Base-by-base conservation (phyloP, 2,329 filamentous ascomycete genomes). In the Talaromyces sp. region DNA sequence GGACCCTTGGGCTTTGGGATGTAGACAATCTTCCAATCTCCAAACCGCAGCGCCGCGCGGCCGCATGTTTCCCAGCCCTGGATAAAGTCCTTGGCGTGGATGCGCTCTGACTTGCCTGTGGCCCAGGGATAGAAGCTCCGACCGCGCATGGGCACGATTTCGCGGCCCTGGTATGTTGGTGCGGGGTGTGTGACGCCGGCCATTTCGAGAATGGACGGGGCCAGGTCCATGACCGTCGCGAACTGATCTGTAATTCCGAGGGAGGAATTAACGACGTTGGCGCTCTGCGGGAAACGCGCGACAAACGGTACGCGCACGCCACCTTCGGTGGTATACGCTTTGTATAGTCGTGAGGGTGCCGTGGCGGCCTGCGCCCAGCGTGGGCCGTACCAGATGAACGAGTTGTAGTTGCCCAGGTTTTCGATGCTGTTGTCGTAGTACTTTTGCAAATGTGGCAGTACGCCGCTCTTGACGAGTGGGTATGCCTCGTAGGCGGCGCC, bases 371-470 rank as follows among this genome's bases (percentile, higher is more conserved):
- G 78, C 0, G 83, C 83, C 82, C 84, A 85, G 15, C 79, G 79
- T 3, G 81, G 81, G 1, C 84, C 84, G 64, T 86, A 86, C 84
- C 84, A 87, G 62, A 85, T 81, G 68, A 84, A 87, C 2, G 80
- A 83, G 68, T 85, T 75, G 55, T 73, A 81, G 56, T 83, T 80
- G 11, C 85, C 85, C 32, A 87, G 77, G 63, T 86, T 87, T 28
- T 85, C 82, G 22, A 86, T 75, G 42, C 74, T 75, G 67, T 85
- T 85, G 71, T 85, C 75, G 70, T 85, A 85, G 72, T 85, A 84
- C 66, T 82, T 83, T 64, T 82, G 73, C 30, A 85, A 70, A 65
- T 84, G 81, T 3, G 81, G 77, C 67, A 85, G 80, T 64, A 84
- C 82, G 27, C 77, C 78, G 54, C 81, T 80, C 58, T 81, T 76